Conservation (phyloP, 192 early-diverging fungal genomes). For the Coemansia sp. region DNA sequence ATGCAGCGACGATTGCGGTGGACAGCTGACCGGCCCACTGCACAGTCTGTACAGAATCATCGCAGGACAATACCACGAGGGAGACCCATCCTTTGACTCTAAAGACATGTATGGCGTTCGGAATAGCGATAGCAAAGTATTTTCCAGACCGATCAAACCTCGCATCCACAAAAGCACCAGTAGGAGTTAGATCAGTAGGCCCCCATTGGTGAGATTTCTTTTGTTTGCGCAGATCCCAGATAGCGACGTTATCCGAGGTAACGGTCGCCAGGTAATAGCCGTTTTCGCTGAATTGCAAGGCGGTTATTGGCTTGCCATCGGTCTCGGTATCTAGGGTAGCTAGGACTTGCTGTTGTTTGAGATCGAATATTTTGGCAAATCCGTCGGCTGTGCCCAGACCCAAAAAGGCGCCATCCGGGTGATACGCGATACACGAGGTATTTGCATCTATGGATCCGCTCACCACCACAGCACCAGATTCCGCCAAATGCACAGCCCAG, state of each 20-base stretch:
- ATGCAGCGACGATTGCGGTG: conserved; percentile 6
- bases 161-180: conserved; percentile 18
- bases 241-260: conserved; percentile 70
- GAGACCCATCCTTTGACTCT: conserved; percentile 70
- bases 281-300: conserved; percentile 90
- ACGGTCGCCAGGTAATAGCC: conserved; percentile 91
- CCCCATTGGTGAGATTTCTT: conserved; percentile 49
- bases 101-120: conserved; percentile 61
- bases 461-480: conserved; percentile 29
- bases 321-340: conserved; percentile 47
- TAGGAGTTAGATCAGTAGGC: conserved; percentile 8
- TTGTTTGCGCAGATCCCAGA: conserved; percentile 97
- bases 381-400: conserved; percentile 77
- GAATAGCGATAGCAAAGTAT: conserved; percentile 77
- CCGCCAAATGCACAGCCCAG: conserved; percentile 82
- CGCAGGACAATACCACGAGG: conserved; percentile 5
- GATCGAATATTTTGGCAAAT: conserved; percentile 81
- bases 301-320: conserved; percentile 48
- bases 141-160: conserved; percentile 84
- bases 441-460: conserved; percentile 25
- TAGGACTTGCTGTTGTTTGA: conserved; percentile 65
- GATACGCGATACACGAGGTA: conserved; percentile 62
- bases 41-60: background rate
- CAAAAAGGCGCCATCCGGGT: conserved; percentile 92
- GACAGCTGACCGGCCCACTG: conserved; percentile 18